Evolutionary conservation across 306 rosid genomes (phyloP).

Genomic region (Heteromeles arbutifolia): DNA sequence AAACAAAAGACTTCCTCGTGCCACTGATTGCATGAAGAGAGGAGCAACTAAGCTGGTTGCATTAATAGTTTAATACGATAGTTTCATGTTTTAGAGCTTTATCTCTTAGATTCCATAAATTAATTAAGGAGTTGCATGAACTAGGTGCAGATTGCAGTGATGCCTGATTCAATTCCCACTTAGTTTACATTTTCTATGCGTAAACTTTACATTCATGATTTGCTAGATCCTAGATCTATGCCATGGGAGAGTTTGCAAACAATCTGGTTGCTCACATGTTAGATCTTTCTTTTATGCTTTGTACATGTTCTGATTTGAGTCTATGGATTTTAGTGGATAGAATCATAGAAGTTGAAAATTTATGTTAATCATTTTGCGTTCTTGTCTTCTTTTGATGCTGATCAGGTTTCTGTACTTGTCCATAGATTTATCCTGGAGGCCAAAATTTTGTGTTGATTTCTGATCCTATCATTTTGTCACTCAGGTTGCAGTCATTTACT

Average conservation of each 20-base stretch:
- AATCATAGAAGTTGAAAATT: background rate
- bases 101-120: background rate
- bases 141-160: background rate
- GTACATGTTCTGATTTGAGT: background rate
- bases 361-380: background rate
- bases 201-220: background rate
- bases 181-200: background rate
- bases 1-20: background rate
- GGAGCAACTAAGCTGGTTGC: background rate
- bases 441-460: background rate
- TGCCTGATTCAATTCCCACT: background rate
- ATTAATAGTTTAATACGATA: background rate
- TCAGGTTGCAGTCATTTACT: conserved; percentile 93
- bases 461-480: conserved; percentile 19
- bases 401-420: background rate
- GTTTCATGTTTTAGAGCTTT: background rate
- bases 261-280: background rate
- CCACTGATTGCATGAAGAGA: background rate
- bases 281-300: background rate
- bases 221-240: background rate
- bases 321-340: background rate
- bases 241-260: background rate
- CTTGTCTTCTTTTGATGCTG: background rate
- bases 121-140: background rate
- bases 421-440: background rate